Evolutionary conservation across 768 basidiomycete species (phyloP).

Genomic region (Suillus variegatus): DNA sequence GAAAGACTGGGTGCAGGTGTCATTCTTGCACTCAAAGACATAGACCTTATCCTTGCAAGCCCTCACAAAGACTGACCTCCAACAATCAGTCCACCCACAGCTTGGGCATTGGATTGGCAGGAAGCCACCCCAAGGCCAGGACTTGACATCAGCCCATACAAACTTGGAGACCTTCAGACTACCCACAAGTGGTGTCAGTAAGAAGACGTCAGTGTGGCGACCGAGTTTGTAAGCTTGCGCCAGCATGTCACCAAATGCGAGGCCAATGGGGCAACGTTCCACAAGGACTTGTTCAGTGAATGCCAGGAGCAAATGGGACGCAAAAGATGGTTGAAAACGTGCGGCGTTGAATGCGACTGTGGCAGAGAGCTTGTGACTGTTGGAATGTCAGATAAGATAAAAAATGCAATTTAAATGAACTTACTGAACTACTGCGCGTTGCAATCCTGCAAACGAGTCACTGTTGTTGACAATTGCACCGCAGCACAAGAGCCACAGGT

Average conservation of each 20-base stretch:
- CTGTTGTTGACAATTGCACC: not conserved
- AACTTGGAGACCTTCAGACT: not conserved
- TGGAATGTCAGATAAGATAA: not conserved
- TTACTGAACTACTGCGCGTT: not conserved
- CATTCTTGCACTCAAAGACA: not conserved
- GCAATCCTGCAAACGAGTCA: not conserved
- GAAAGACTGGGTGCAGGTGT: not conserved
- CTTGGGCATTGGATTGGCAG: conserved; percentile 7
- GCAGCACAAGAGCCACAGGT: not conserved
- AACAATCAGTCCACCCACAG: not conserved
- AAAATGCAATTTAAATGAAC: not conserved
- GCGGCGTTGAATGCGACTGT: not conserved
- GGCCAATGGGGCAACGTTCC: not conserved
- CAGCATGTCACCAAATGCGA: not conserved
- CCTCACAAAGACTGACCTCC: not conserved
- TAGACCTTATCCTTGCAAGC: not conserved
- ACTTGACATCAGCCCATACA: not conserved
- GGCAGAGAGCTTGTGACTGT: not conserved
- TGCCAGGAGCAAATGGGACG: not conserved
- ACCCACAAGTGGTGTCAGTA: not conserved
- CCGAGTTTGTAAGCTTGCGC: not conserved
- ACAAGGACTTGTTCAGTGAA: not conserved
- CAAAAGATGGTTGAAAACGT: not conserved
- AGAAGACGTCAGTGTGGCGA: not conserved
- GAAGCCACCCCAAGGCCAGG: not conserved